Percentiles rank a stretch among this genome's conserved stretches.
These are phyloP conservation scores for Datura wrightii DNA, from an alignment of 257 asterid species.

Conservation along the genomic window DNA sequence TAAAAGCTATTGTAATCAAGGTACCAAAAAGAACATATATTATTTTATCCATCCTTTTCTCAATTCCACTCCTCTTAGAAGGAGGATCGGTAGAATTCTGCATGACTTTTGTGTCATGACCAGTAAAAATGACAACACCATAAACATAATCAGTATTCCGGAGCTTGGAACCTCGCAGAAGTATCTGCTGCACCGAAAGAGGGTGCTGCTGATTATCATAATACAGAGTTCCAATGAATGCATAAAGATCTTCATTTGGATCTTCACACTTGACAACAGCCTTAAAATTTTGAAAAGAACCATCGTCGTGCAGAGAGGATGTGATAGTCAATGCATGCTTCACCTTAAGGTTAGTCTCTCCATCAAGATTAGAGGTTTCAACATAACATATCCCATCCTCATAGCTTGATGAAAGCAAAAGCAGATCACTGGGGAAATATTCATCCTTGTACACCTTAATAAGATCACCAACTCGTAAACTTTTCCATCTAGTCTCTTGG, in stretches of 20 bases:
- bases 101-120: slow-evolving; percentile 96
- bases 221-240: slow-evolving; percentile 76
- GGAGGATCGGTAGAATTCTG: slow-evolving; percentile 94
- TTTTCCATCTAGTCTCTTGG: slow-evolving; percentile 72
- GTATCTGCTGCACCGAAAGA: slow-evolving; percentile 82
- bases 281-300: slow-evolving; percentile 59
- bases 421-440: slow-evolving; percentile 87
- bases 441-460: slow-evolving; percentile 84
- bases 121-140: slow-evolving; percentile 86
- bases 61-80: slow-evolving; percentile 91
- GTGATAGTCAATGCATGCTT: slow-evolving; percentile 85
- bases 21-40: slow-evolving; percentile 78
- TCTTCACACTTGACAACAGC: slow-evolving; percentile 89
- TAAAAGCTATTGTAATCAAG: slow-evolving; percentile 64
- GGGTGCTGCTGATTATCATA: slow-evolving; percentile 60
- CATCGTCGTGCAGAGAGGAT: slow-evolving; percentile 59
- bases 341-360: slow-evolving; percentile 94
- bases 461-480: slow-evolving; percentile 82
- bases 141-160: slow-evolving; percentile 77
- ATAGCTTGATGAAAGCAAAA: slow-evolving; percentile 85
- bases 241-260: slow-evolving; percentile 92
- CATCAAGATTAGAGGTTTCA: slow-evolving; percentile 90
- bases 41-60: slow-evolving; percentile 87
- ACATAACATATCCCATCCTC: slow-evolving; percentile 96
- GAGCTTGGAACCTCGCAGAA: slow-evolving; percentile 84